These are phyloP conservation scores for Zygotorulaspora danielsina DNA, from an alignment of 805 yeast genomes.

Conservation along the genomic window DNA sequence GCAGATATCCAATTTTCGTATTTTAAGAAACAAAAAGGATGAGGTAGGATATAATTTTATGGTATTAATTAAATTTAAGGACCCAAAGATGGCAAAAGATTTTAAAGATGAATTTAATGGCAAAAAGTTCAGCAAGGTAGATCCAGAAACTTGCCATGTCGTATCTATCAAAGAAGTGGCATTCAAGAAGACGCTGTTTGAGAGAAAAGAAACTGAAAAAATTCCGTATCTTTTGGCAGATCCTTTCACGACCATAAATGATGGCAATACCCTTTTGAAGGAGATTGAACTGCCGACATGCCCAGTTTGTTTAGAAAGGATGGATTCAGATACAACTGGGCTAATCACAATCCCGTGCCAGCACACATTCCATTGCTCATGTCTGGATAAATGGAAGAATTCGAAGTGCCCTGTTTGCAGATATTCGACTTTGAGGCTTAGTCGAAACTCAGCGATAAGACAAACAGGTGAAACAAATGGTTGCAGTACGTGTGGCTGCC, in stretches of 20 bases:
- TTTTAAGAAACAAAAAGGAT: conserved; percentile 57
- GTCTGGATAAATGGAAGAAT: conserved; percentile 83
- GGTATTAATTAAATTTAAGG: conserved; percentile 71
- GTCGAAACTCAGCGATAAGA: conserved; percentile 26
- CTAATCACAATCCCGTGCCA: conserved; percentile 85
- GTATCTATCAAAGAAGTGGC: conserved; percentile 61
- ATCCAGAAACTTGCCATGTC: conserved; percentile 80
- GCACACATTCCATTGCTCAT: conserved; percentile 88
- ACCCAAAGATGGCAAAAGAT: conserved; percentile 49
- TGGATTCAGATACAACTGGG: conserved; percentile 79
- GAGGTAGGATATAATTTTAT: conserved; percentile 56
- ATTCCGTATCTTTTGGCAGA: conserved; percentile 70
- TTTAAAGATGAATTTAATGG: conserved; percentile 71
- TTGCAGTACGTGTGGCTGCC: conserved; percentile 57
- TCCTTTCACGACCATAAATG: conserved; percentile 52
- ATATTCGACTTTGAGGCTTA: conserved; percentile 49
- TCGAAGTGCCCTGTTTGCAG: conserved; percentile 90
- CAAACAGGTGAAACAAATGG: conserved; percentile 27
- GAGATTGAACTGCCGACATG: conserved; percentile 76
- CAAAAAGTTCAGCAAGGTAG: conserved; percentile 75
- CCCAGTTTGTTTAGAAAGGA: conserved; percentile 85
- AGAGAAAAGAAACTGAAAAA: conserved; percentile 27
- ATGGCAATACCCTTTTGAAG: conserved; percentile 24
- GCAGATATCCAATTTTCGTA: conserved; percentile 63
- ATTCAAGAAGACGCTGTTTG: conserved; percentile 35